These are phyloP conservation scores for Scutellaria minor DNA, from an alignment of 257 asterid genomes.

Conservation along the genomic window DNA sequence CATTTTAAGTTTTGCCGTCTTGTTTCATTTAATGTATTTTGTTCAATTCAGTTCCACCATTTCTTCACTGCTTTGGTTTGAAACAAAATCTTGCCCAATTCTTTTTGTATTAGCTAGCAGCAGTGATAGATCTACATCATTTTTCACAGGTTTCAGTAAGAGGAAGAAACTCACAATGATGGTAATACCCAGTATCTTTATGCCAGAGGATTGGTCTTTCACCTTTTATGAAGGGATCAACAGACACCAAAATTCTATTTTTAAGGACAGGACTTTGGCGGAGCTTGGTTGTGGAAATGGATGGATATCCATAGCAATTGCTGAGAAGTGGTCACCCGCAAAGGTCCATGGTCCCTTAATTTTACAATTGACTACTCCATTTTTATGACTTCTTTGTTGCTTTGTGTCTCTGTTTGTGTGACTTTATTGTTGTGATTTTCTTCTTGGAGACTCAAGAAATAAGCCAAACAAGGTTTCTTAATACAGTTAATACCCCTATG, in stretches of 20 bases:
- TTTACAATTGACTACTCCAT: conserved; percentile 26
- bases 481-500: conserved; percentile 35
- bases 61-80: conserved; percentile 2
- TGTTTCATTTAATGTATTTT: not conserved
- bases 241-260: conserved; percentile 92
- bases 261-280: conserved; percentile 86
- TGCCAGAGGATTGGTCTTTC: conserved; percentile 99
- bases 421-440: conserved; percentile 1
- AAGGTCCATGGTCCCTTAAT: conserved; percentile 56
- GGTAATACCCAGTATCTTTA: conserved; percentile 94
- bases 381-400: conserved; percentile 21
- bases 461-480: conserved; percentile 30
- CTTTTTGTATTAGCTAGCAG: conserved; percentile 29
- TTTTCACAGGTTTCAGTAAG: conserved; percentile 62
- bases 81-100: not conserved
- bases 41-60: conserved; percentile 10
- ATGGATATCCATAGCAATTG: conserved; percentile 98
- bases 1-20: conserved; percentile 20
- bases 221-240: conserved; percentile 97
- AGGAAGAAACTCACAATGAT: conserved; percentile 90
- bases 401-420: not conserved
- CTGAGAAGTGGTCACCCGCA: conserved; percentile 89
- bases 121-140: conserved; percentile 12
- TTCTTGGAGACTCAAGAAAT: conserved; percentile 29
- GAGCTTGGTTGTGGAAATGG: conserved; percentile 99